phyloP scores from a whole-genome alignment of 345 rosid species.

The Salix caprea region DNA sequence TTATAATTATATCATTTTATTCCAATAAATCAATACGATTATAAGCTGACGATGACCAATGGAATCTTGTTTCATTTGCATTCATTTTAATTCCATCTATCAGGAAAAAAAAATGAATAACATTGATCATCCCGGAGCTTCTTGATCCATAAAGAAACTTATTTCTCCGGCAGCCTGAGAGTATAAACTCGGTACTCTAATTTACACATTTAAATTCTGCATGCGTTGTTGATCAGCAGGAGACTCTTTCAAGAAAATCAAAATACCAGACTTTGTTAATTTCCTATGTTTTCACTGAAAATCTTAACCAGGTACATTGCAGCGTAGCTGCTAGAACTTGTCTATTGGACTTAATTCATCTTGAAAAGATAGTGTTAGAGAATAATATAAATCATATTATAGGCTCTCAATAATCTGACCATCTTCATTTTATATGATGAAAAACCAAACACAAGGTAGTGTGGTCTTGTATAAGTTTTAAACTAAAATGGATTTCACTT shows the following conservation, averaged over 20 bases:
- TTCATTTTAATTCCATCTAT: not conserved
- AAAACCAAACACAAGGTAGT: too few relatives aligned
- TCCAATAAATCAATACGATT: not conserved
- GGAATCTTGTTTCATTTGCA: not conserved
- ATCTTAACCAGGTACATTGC: not conserved
- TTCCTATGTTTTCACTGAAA: not conserved
- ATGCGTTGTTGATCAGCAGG: not conserved
- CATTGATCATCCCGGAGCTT: not conserved
- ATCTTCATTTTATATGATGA: too few relatives aligned
- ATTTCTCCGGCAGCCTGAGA: not conserved
- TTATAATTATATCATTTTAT: not conserved
- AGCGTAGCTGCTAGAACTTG: not conserved
- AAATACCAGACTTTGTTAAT: not conserved
- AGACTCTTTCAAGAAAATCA: not conserved
- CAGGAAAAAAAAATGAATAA: not conserved
- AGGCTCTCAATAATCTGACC: fast-evolving
- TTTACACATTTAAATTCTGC: not conserved
- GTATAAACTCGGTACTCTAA: too few relatives aligned
- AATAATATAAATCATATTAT: too few relatives aligned
- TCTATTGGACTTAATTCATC: not conserved
- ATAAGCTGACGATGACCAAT: not conserved
- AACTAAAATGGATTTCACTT: too few relatives aligned
- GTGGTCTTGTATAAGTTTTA: too few relatives aligned
- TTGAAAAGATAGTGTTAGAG: not conserved
- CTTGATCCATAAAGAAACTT: not conserved